Evolutionary conservation across 2,329 filamentous ascomycete species (phyloP), one percentile per base, ranked within the genome.

Genomic region (Cercospora sp.): DNA sequence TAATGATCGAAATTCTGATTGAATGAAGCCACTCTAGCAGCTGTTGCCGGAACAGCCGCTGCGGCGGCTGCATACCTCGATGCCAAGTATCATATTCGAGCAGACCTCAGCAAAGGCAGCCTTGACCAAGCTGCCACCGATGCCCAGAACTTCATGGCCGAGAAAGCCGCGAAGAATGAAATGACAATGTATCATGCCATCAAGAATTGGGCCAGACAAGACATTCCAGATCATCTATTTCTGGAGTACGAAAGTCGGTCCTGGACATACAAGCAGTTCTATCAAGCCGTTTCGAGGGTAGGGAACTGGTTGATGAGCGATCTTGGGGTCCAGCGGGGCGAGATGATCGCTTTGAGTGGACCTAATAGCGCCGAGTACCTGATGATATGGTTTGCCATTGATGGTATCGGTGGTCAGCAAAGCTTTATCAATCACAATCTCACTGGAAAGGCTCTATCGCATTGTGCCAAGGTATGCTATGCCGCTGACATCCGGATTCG

Each of bases 251-350:
- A 75, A 60, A 70, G 71, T 18, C 68, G 72, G 28, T 82, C 81
- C 48, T 92, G 90, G 84, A 92, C 91, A 1, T 96, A 91, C 78
- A 87, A 86, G 23, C 83, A 94, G 74, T 84, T 86, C 5, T 94
- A 95, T 79, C 84, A 91, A 57, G 85, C 81, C 12, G 85, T 86
- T 2, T 82, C 95, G 58, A 87, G 88, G 65, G 91, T 94, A 74
- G 92, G 91, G 31, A 84, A 86, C 64, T 96, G 91, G 90, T 81
- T 96, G 60, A 89, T 88, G 78, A 84, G 84, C 0, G 84, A 81
- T 8, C 84, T 89, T 16, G 76, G 75, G 2, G 66, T 79, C 12
- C 70, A 75, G 60, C 68, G 71, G 23, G 66, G 78, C 23, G 75
- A 79, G 58, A 74, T 78, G 53, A 75, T 79, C 4, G 76, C 77